Percentiles rank a stretch among this genome's conserved stretches.
Conservation (phyloP, 2,329 filamentous ascomycete genomes). For the Aspergillus melleus region DNA sequence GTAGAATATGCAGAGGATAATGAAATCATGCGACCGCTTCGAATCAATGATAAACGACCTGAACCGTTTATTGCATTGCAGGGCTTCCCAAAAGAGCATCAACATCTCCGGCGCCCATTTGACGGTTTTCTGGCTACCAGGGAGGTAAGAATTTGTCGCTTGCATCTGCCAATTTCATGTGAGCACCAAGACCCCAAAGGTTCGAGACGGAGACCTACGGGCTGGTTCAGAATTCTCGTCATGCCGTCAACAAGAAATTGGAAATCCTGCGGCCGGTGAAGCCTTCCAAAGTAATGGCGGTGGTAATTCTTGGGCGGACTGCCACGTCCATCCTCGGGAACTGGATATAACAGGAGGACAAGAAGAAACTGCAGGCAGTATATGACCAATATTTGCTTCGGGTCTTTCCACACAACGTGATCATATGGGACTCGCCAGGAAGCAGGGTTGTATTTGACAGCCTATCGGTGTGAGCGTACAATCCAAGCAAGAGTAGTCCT, state of each 20-base stretch:
- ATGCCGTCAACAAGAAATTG: constrained; percentile 96
- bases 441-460: constrained; percentile 92
- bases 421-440: constrained; percentile 95
- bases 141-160: constrained; percentile 82
- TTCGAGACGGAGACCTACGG: constrained; percentile 45
- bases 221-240: constrained; percentile 87
- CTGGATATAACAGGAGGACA: constrained; percentile 79
- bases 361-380: constrained; percentile 92
- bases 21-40: constrained; percentile 86
- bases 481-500: neutral
- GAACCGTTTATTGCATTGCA: constrained; percentile 97
- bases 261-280: constrained; percentile 94
- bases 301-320: constrained; percentile 83
- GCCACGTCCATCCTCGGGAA: constrained; percentile 71
- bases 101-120: constrained; percentile 94
- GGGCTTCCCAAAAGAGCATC: constrained; percentile 95
- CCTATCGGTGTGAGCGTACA: constrained; percentile 50
- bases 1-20: constrained; percentile 88
- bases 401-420: constrained; percentile 85
- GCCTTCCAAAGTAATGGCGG: constrained; percentile 82
- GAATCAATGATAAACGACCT: constrained; percentile 96
- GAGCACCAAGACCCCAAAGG: constrained; percentile 5
- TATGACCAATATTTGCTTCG: constrained; percentile 85
- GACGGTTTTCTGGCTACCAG: constrained; percentile 74
- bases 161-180: constrained; percentile 58